These are phyloP conservation scores for Podila clonocystis DNA, from an alignment of 192 early-diverging fungal genomes.

Conservation along the genomic window DNA sequence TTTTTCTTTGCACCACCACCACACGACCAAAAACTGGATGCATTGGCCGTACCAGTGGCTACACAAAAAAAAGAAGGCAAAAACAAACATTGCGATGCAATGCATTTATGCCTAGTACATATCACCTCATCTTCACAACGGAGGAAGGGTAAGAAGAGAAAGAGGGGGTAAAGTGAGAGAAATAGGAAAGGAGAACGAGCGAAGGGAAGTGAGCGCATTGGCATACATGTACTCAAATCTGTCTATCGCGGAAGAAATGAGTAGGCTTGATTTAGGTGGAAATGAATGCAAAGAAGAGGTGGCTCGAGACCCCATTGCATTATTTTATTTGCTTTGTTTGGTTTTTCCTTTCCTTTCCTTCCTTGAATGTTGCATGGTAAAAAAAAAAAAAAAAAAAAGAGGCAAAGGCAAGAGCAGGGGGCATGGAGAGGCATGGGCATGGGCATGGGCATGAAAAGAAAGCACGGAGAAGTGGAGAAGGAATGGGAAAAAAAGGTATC, in stretches of 20 bases:
- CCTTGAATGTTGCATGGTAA: background rate
- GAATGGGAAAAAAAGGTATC: background rate
- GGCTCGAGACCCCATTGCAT: conserved; percentile 1
- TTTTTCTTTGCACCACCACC: background rate
- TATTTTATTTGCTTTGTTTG: background rate
- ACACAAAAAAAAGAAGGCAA: no score
- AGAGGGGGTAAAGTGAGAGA: background rate
- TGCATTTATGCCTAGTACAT: no score
- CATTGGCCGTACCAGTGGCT: background rate
- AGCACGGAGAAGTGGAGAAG: background rate
- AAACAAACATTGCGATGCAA: no score
- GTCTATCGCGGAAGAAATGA: no score
- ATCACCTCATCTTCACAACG: no score
- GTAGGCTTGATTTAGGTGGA: no score
- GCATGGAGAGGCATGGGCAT: background rate
- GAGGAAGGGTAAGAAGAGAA: background rate
- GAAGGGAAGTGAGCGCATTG: no score
- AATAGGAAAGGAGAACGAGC: background rate
- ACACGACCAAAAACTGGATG: background rate
- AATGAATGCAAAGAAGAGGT: background rate
- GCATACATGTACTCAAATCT: no score
- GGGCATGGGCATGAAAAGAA: background rate
- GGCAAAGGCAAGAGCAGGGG: background rate
- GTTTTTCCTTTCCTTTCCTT: background rate
- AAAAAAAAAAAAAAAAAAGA: background rate